These are phyloP conservation scores for Vigna unguiculata DNA, from an alignment of 306 rosid genomes.

Conservation along the genomic window DNA sequence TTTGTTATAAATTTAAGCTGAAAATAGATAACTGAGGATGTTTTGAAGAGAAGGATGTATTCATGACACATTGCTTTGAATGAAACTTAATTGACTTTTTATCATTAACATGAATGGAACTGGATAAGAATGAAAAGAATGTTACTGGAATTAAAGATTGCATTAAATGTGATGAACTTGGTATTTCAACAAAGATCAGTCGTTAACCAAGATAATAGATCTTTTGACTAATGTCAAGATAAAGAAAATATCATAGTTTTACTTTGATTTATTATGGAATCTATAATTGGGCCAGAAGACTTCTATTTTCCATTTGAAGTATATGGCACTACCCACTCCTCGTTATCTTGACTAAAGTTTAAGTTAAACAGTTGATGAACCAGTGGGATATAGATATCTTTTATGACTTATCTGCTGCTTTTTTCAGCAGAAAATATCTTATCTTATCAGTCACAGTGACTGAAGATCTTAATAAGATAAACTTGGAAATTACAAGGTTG, in stretches of 20 bases:
- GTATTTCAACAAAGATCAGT: too few relatives aligned
- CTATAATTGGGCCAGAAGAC: slow-evolving; percentile 4
- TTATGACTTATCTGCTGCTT: slow-evolving; percentile 30
- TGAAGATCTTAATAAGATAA: neutral
- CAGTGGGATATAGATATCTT: slow-evolving; percentile 23
- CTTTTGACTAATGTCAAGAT: too few relatives aligned
- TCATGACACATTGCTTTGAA: neutral
- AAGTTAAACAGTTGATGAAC: slow-evolving; percentile 29
- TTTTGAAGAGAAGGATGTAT: neutral
- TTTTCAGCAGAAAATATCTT: slow-evolving; percentile 22
- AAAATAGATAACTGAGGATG: neutral
- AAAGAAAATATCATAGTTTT: too few relatives aligned
- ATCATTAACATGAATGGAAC: too few relatives aligned
- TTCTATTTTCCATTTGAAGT: slow-evolving; percentile 26
- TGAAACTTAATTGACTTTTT: neutral
- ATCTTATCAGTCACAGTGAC: neutral
- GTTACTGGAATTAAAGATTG: too few relatives aligned
- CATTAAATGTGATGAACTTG: too few relatives aligned
- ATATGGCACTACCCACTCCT: neutral
- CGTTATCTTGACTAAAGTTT: neutral
- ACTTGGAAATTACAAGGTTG: neutral
- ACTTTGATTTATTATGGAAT: neutral
- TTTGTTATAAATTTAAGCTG: neutral
- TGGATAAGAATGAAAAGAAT: too few relatives aligned
- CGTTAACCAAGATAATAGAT: too few relatives aligned